These are phyloP conservation scores for Chimonanthus praecox DNA, from an alignment of 164 flowering plant species.

Conservation along the genomic window DNA sequence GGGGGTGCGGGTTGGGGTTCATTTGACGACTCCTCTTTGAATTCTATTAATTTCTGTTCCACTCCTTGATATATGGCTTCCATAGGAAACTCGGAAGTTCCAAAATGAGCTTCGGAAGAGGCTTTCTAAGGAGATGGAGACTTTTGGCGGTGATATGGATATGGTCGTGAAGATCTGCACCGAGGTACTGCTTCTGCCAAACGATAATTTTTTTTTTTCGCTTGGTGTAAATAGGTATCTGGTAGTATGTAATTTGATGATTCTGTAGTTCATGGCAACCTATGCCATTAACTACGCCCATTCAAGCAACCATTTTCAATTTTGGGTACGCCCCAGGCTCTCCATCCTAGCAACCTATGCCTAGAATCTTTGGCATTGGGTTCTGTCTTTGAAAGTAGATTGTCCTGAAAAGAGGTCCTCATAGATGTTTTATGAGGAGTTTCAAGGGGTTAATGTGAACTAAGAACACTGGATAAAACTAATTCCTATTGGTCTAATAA, in stretches of 20 bases:
- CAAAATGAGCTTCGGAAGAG: conserved; percentile 43
- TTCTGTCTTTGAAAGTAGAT: too few relatives aligned
- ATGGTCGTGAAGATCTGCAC: conserved; percentile 44
- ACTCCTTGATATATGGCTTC: not conserved
- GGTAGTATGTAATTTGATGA: not conserved
- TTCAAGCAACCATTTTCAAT: too few relatives aligned
- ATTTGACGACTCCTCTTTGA: not conserved
- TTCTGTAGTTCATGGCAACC: too few relatives aligned
- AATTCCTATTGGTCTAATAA: too few relatives aligned
- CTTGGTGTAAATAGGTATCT: not conserved
- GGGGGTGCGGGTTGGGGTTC: not conserved
- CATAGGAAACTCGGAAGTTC: conserved; percentile 57
- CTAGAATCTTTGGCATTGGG: too few relatives aligned
- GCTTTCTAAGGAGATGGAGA: conserved; percentile 39
- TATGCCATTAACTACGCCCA: too few relatives aligned
- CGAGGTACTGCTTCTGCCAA: conserved; percentile 29
- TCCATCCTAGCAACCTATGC: too few relatives aligned
- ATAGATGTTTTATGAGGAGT: too few relatives aligned
- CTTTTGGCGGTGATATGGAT: conserved; percentile 49
- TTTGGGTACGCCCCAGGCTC: too few relatives aligned
- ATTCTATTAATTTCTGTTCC: not conserved
- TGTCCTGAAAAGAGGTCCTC: too few relatives aligned
- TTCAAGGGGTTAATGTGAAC: too few relatives aligned
- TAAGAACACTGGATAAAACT: too few relatives aligned
- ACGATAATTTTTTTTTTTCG: not conserved